Percentiles rank a stretch among this genome's conserved stretches.
phyloP scores from a whole-genome alignment of 768 basidiomycete species.

The Punctularia strigosozonata region DNA sequence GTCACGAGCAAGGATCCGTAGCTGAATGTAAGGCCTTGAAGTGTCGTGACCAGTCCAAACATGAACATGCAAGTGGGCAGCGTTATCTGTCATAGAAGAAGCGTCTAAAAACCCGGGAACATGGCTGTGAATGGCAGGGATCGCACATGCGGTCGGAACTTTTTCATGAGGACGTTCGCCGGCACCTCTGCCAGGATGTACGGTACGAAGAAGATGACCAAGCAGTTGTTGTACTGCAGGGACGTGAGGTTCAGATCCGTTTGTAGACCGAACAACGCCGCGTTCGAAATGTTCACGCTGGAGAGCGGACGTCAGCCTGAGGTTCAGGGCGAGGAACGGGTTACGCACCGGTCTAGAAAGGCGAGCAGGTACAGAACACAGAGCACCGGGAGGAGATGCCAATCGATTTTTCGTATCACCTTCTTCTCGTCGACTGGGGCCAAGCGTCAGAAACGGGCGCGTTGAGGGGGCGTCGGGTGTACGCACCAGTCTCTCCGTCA shows the following conservation, averaged over 20 bases:
- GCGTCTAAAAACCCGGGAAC: too few species aligned
- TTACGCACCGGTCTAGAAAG: slow-evolving; percentile 23
- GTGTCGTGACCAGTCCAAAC: slow-evolving; percentile 25
- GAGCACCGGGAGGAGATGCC: slow-evolving; percentile 28
- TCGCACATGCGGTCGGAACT: slow-evolving; percentile 24
- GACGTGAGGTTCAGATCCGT: slow-evolving; percentile 15
- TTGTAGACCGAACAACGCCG: slow-evolving; percentile 18
- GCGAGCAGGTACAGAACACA: slow-evolving; percentile 30
- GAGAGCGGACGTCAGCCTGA: neutral
- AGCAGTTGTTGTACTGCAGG: slow-evolving; percentile 17
- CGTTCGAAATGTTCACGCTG: slow-evolving; percentile 22
- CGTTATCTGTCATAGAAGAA: neutral
- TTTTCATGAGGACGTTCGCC: slow-evolving; percentile 20
- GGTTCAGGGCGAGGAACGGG: neutral
- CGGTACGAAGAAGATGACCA: slow-evolving; percentile 22
- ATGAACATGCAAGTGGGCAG: slow-evolving; percentile 22
- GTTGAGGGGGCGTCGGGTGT: too few species aligned
- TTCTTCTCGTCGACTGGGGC: slow-evolving; percentile 15
- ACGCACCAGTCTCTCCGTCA: too few species aligned
- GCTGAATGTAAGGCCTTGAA: slow-evolving; percentile 20
- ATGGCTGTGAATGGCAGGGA: too few species aligned
- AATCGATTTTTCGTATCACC: slow-evolving; percentile 23
- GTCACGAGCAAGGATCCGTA: slow-evolving; percentile 24
- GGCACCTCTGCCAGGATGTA: slow-evolving; percentile 25
- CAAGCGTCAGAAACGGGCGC: too few species aligned